Percentiles rank a stretch among this genome's conserved stretches.
Evolutionary conservation across 2,329 filamentous ascomycete genomes (phyloP).

Genomic region (Neobulgaria alba): DNA sequence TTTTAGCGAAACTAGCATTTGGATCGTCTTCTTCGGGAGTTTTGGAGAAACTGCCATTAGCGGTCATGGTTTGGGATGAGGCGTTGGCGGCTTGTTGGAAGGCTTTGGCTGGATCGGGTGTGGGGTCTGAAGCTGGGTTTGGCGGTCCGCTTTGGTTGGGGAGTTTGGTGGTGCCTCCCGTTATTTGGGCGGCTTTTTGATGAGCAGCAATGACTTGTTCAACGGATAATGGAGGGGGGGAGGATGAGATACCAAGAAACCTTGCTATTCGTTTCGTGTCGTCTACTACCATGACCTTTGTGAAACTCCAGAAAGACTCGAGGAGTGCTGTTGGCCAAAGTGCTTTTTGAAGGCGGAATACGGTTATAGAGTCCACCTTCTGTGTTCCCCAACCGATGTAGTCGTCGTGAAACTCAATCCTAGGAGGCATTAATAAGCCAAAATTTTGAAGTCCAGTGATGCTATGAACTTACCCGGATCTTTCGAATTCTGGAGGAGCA

Average conservation of each 20-base stretch:
- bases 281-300: slow-evolving; percentile 39
- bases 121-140: slow-evolving; percentile 1
- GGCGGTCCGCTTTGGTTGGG: slow-evolving; percentile 17
- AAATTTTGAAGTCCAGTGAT: slow-evolving; percentile 16
- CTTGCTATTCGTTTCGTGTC: slow-evolving; percentile 34
- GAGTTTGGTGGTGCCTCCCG: slow-evolving; percentile 4
- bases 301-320: slow-evolving; percentile 43
- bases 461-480: slow-evolving; percentile 44
- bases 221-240: slow-evolving; percentile 15
- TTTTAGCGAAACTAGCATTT: not conserved
- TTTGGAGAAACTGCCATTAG: too few relatives aligned
- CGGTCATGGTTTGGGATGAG: too few relatives aligned
- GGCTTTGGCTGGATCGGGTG: slow-evolving; percentile 10
- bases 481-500: slow-evolving; percentile 50
- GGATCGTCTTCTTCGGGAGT: too few relatives aligned
- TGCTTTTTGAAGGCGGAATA: slow-evolving; percentile 37
- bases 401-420: slow-evolving; percentile 42
- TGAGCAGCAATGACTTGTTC: slow-evolving; percentile 17
- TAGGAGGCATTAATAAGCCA: slow-evolving; percentile 19
- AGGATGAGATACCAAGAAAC: slow-evolving; percentile 37
- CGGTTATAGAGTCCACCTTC: slow-evolving; percentile 40
- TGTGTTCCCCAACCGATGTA: slow-evolving; percentile 39
- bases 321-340: slow-evolving; percentile 46
- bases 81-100: slow-evolving; percentile 7
- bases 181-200: slow-evolving; percentile 15